These are phyloP conservation scores for Dactylellina sp. DNA, from an alignment of 2,329 filamentous ascomycete genomes.

Conservation along the genomic window DNA sequence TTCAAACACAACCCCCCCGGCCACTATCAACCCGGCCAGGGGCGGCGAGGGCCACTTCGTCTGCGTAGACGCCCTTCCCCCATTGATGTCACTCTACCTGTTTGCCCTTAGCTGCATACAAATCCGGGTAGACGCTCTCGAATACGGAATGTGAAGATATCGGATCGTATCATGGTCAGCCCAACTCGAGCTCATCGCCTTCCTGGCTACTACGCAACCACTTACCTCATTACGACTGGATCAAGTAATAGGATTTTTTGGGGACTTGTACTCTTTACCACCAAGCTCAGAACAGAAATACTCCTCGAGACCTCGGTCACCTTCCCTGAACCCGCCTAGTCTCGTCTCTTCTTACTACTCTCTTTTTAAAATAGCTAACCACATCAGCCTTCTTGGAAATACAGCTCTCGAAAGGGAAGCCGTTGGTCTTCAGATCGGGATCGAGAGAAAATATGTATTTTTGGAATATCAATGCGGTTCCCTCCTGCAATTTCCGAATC, in stretches of 20 bases:
- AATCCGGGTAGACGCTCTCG: too few species aligned
- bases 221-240: background rate
- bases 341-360: background rate
- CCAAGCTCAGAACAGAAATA: background rate
- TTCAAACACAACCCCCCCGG: constrained; percentile 31
- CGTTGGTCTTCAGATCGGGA: too few species aligned
- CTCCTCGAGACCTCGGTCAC: constrained; percentile 8
- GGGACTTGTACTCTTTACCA: background rate
- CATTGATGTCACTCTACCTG: constrained; percentile 9
- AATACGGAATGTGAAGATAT: background rate
- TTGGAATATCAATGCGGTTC: constrained; percentile 11
- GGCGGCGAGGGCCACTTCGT: constrained; percentile 14
- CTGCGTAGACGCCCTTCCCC: background rate
- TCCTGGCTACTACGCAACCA: background rate
- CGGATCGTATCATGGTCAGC: constrained; percentile 1
- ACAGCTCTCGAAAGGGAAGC: too few species aligned
- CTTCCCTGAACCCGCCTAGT: constrained; percentile 9
- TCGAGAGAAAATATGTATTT: too few species aligned
- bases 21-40: constrained; percentile 11
- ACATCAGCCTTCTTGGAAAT: too few species aligned
- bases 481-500: too few species aligned
- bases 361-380: background rate
- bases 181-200: constrained; percentile 1
- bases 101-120: too few species aligned
- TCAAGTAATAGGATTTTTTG: constrained; percentile 7